Conservation (phyloP, 2,329 filamentous ascomycete genomes). For the Thermothelomyces thermophilus region DNA sequence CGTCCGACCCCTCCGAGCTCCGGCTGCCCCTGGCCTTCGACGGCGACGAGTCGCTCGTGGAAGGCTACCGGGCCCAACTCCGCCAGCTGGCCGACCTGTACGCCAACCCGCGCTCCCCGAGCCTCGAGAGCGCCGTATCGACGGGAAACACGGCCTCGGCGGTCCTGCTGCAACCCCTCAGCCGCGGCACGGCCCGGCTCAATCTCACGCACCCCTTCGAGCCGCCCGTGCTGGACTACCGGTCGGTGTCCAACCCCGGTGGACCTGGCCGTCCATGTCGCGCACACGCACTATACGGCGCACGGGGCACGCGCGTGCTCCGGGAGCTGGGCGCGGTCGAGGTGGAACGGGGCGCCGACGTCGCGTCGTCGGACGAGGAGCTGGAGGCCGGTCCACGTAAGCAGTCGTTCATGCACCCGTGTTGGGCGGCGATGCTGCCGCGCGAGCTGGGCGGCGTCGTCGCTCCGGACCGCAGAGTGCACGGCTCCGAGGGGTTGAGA, state of each 20-base stretch:
- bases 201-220: conserved; percentile 30
- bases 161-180: conserved; percentile 26
- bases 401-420: conserved; percentile 21
- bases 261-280: conserved; percentile 42
- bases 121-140: conserved; percentile 13
- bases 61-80: conserved; percentile 18
- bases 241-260: conserved; percentile 40
- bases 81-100: conserved; percentile 8
- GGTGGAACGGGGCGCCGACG: conserved; percentile 27
- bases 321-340: conserved; percentile 31
- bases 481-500: conserved; percentile 18
- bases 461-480: conserved; percentile 18
- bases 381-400: too few species aligned
- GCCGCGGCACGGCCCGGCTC: conserved; percentile 16
- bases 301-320: conserved; percentile 19
- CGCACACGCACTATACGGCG: conserved; percentile 30
- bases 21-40: conserved; percentile 30
- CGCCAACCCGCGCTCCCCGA: conserved; percentile 10
- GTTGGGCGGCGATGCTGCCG: conserved; percentile 25
- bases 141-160: conserved; percentile 16
- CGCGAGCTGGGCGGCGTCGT: conserved; percentile 15
- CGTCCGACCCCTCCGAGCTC: conserved; percentile 24
- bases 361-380: conserved; percentile 23
- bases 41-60: conserved; percentile 17
- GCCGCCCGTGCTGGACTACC: conserved; percentile 33